Evolutionary conservation across 257 asterid species (phyloP), one percentile per base, ranked within the genome.

Genomic region (Forsythia viridissima): DNA sequence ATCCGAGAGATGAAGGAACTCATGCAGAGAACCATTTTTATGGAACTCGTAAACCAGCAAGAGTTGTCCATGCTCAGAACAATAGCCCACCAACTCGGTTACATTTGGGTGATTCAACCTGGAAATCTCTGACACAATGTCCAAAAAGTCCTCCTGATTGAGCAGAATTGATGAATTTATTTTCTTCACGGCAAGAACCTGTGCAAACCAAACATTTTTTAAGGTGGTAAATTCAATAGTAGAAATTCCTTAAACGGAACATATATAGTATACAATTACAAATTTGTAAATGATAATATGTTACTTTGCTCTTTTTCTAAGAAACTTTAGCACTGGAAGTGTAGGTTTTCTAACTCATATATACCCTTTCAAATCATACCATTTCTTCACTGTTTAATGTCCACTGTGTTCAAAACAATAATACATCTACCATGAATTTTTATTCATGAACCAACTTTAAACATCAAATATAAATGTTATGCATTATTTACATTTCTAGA

Each of bases 121-220:
- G 10, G 98, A 91, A 75, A 93, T 84, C 80, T 84, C 97, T 0
- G 97, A 91, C 16, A 93, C 98, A 1, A 91, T 89, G 78, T 82
- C 96, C 34, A 91, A 83, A 80, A 95, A 95, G 76, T 90, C 96
- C 74, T 91, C 97, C 8, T 93, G 81, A 80, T 81, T 81, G 44
- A 87, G 84, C 72, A 93, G 84, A 55, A 85, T 86, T 30, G 98
- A 91, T 40, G 94, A 88, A 74, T 89, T 92, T 84, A 95, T 88
- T 74, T 93, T 95, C 91, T 95, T 95, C 81, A 93, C 99, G 8
- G 99, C 99, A 85, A 93, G 91, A 84, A 92, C 96, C 98, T 95
- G 80, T 42, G 74, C 18, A 37, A 24, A 42, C 51, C 68, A 70
- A 77, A 21, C 13, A 71, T 48, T 77, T 74, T 48, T 77, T 74